Base-by-base conservation (phyloP, 2,329 filamentous ascomycete genomes). In the Metarhizium anisopliae region DNA sequence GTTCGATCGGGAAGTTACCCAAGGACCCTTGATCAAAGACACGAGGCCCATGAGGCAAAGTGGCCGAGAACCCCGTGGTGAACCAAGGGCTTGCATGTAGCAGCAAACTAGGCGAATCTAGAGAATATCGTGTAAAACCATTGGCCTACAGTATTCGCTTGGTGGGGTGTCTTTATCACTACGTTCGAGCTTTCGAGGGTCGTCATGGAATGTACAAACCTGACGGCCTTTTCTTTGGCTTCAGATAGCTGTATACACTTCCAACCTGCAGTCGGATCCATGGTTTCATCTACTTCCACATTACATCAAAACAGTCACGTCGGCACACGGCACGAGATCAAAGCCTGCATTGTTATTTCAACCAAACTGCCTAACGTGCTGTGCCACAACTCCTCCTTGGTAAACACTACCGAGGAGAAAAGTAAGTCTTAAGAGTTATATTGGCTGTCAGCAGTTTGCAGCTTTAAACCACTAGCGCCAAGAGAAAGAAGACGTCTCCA, bases 151-250 rank as follows among this genome's bases (percentile, higher is more conserved):
- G 8, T 18, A 16, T 10, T 16, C 14, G 43, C 29, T 47, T 13
- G 30, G 47, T 29, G 51, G 55, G 55, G 55, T 56, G 55, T 42
- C 55, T 10, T 56, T 53, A 56, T 56, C 55, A 53, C 35, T 2
- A 16, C 36, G 25, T 47, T 35, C 14, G 25, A 49, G 14, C 1
- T 49, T 1, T 29, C 25, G 20, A 18, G 20, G 25, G 2, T 16
- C 7, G 43, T 20, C 4, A 25, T 47, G 6, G n/a, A 30, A 14
- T 29, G 14, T 49, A 8, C 6, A 8, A 49, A 14, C 6, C 2
- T 6, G 43, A 11, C 45, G 1, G 7, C 18, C 14, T 49, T n/a
- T 49, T 2, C 25, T 6, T 8, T 30, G 18, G 13, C 10, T 14
- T 20, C 3, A 30, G 20, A 14, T 30, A 2, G 6, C 45, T 49